A percentile compares a stretch with the other conserved stretches of the same genome.
These are phyloP conservation scores for Tuber magnatum DNA, from an alignment of 495 filamentous ascomycete species.

Conservation along the genomic window DNA sequence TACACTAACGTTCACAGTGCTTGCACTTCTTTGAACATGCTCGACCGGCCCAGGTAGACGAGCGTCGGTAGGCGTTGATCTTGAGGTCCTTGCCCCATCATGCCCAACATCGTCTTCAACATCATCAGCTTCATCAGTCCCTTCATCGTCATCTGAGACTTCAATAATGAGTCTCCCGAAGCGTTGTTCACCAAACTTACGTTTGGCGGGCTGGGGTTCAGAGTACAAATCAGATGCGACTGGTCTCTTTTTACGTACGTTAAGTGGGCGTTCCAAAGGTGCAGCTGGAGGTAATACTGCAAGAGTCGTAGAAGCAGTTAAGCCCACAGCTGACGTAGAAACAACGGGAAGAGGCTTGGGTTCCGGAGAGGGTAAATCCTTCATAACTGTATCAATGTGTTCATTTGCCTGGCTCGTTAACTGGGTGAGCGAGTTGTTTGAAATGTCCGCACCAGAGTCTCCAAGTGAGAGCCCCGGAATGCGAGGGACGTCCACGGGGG, in stretches of 20 bases:
- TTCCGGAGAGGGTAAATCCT: constrained; percentile 28
- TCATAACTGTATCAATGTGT: constrained; percentile 37
- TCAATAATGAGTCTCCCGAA: constrained; percentile 60
- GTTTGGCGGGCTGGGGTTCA: constrained; percentile 50
- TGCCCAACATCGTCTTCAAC: constrained; percentile 42
- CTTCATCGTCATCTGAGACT: constrained; percentile 54
- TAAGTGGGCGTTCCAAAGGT: constrained; percentile 24
- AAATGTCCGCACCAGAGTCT: constrained; percentile 23
- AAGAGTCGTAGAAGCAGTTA: constrained; percentile 2
- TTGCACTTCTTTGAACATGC: constrained; percentile 19
- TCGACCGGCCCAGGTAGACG: constrained; percentile 8
- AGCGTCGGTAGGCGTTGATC: constrained; percentile 45
- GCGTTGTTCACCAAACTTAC: constrained; percentile 50
- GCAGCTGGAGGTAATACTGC: constrained; percentile 19
- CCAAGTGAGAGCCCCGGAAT: constrained; percentile 37
- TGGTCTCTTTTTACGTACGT: constrained; percentile 55
- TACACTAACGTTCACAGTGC: constrained; percentile 29
- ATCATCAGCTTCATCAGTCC: constrained; percentile 40
- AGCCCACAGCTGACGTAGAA: background rate
- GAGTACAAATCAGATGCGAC: constrained; percentile 74
- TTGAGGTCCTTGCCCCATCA: constrained; percentile 41
- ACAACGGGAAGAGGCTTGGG: background rate
- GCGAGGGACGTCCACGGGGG: constrained; percentile 18
- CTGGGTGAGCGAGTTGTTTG: constrained; percentile 17
- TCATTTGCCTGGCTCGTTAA: constrained; percentile 3